Percentiles rank a stretch among this genome's conserved stretches.
Evolutionary conservation across 1,139 yeast species (phyloP).

Genomic region (Williopsis jadinii): DNA sequence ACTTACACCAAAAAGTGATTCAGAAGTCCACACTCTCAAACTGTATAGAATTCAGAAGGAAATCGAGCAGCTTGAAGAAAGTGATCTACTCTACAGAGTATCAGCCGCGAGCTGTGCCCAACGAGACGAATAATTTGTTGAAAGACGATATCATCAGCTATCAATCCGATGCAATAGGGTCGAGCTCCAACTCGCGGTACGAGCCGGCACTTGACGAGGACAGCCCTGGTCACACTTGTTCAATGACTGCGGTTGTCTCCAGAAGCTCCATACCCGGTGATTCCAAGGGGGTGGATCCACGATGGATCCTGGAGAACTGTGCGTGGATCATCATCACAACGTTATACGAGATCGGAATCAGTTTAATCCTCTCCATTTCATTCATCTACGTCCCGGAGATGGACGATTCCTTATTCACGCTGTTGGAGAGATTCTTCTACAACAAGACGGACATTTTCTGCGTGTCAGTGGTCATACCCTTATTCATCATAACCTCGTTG

Average conservation of each 20-base stretch:
- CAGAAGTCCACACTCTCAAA: slow-evolving; percentile 17
- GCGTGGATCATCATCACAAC: slow-evolving; percentile 9
- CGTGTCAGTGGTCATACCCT: slow-evolving; percentile 14
- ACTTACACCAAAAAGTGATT: slow-evolving; percentile 12
- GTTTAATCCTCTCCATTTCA: slow-evolving; percentile 17
- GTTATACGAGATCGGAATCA: slow-evolving; percentile 17
- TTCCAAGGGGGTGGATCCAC: slow-evolving; percentile 1
- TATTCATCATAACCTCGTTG: slow-evolving; percentile 11
- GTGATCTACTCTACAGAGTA: slow-evolving; percentile 14
- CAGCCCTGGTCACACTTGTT: slow-evolving; percentile 2
- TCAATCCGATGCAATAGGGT: background rate
- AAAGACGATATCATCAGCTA: slow-evolving; percentile 3
- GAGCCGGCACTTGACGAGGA: background rate
- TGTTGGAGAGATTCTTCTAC: slow-evolving; percentile 15
- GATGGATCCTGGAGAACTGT: slow-evolving; percentile 10
- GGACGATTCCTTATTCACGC: slow-evolving; percentile 12
- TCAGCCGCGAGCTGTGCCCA: slow-evolving; percentile 1
- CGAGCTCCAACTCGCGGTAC: slow-evolving; percentile 1
- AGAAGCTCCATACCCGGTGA: slow-evolving; percentile 6
- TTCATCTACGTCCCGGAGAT: slow-evolving; percentile 20
- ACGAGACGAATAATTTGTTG: slow-evolving; percentile 3
- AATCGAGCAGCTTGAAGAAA: slow-evolving; percentile 16
- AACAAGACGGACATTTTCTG: slow-evolving; percentile 13
- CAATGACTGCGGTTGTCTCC: slow-evolving; percentile 10
- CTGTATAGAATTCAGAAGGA: slow-evolving; percentile 18